These are phyloP conservation scores for Pichia membranifaciens DNA, from an alignment of 805 yeast genomes.

Conservation along the genomic window DNA sequence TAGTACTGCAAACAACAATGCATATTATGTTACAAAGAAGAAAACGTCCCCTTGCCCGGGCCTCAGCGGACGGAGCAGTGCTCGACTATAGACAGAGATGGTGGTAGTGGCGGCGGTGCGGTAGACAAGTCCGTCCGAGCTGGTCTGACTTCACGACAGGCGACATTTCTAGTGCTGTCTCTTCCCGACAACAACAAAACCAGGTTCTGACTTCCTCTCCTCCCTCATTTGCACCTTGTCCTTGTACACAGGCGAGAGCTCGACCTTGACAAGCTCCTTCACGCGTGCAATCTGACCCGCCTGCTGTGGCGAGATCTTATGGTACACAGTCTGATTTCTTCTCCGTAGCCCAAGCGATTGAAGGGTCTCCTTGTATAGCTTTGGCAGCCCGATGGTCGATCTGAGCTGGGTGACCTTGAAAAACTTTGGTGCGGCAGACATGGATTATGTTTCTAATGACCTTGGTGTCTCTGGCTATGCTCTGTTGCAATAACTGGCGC, in stretches of 20 bases:
- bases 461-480: too few relatives aligned
- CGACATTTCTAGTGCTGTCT: constrained; percentile 10
- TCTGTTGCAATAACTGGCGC: too few relatives aligned
- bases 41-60: too few relatives aligned
- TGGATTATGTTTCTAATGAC: not conserved
- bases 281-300: constrained; percentile 82
- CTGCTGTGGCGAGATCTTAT: constrained; percentile 63
- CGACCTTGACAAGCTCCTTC: constrained; percentile 82
- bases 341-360: constrained; percentile 67
- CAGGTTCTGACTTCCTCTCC: constrained; percentile 58
- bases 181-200: constrained; percentile 44
- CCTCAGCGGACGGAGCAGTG: too few relatives aligned
- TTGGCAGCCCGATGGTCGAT: constrained; percentile 83
- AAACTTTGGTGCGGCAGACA: constrained; percentile 25
- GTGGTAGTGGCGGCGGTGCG: too few relatives aligned
- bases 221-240: constrained; percentile 46
- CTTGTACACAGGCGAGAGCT: constrained; percentile 52
- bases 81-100: too few relatives aligned
- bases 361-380: constrained; percentile 56
- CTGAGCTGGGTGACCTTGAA: constrained; percentile 71
- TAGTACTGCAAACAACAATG: too few relatives aligned
- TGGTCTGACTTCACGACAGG: too few relatives aligned
- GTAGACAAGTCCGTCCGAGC: too few relatives aligned
- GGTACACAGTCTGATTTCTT: constrained; percentile 71
- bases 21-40: too few relatives aligned